These are phyloP conservation scores for Trametopsis cervina DNA, from an alignment of 768 basidiomycete genomes.

Conservation along the genomic window DNA sequence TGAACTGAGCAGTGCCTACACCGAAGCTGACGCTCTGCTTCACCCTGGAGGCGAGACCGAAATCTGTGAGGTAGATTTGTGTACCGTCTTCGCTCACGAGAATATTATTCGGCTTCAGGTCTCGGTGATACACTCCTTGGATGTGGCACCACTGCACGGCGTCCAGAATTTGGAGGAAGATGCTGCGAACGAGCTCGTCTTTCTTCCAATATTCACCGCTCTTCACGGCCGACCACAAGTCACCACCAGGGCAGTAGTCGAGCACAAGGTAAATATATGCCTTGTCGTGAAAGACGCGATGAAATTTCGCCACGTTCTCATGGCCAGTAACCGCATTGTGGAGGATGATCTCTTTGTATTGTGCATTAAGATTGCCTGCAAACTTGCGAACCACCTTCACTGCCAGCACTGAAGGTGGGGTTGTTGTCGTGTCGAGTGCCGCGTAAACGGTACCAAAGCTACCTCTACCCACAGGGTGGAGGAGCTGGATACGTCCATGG, in stretches of 20 bases:
- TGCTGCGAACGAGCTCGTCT: conserved; percentile 36
- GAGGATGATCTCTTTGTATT: conserved; percentile 58
- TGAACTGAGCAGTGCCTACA: conserved; percentile 41
- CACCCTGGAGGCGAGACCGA: conserved; percentile 29
- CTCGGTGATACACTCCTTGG: conserved; percentile 46
- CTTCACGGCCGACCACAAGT: conserved; percentile 39
- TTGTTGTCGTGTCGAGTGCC: conserved; percentile 44
- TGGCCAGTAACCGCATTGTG: conserved; percentile 48
- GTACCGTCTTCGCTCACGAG: conserved; percentile 34
- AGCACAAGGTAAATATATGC: conserved; percentile 61
- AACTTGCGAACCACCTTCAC: conserved; percentile 17
- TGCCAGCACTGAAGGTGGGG: conserved; percentile 3
- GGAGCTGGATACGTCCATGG: conserved; percentile 69
- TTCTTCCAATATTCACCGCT: conserved; percentile 24
- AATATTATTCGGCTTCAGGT: conserved; percentile 51
- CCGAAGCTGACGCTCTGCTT: conserved; percentile 41
- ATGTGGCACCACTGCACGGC: conserved; percentile 44
- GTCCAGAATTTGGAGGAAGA: conserved; percentile 49
- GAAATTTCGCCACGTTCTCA: conserved; percentile 62
- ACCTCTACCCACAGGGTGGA: conserved; percentile 81
- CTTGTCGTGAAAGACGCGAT: conserved; percentile 54
- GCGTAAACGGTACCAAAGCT: conserved; percentile 94
- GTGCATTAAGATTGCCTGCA: not conserved
- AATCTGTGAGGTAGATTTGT: conserved; percentile 40
- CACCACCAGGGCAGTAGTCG: conserved; percentile 37